Percentiles rank a stretch among this genome's conserved stretches.
Conservation (phyloP, 768 basidiomycete species). For the Podaxis sp. region DNA sequence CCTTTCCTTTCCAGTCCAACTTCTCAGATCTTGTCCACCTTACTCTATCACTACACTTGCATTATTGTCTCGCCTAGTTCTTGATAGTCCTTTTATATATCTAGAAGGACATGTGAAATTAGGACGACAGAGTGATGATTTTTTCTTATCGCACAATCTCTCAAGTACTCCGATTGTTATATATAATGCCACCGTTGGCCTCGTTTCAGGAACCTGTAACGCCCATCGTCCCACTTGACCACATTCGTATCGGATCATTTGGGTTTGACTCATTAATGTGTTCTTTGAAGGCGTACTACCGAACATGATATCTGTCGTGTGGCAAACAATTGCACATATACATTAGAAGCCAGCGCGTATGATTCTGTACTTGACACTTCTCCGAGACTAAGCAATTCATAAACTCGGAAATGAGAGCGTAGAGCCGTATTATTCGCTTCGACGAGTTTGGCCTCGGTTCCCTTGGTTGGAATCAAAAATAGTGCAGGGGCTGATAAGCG, state of each 20-base stretch:
- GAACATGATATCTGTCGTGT: not conserved
- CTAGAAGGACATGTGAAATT: too few relatives aligned
- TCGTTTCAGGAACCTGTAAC: not conserved
- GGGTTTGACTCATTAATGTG: not conserved
- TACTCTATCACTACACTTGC: too few relatives aligned
- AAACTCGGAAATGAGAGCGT: too few relatives aligned
- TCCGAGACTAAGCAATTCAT: too few relatives aligned
- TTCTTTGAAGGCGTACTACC: not conserved
- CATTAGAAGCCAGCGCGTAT: too few relatives aligned
- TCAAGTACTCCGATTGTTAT: not conserved
- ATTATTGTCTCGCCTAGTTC: too few relatives aligned
- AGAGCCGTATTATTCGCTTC: conserved; percentile 1
- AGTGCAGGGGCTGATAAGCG: not conserved
- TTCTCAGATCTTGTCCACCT: too few relatives aligned
- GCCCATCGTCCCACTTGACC: not conserved
- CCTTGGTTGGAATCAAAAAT: not conserved
- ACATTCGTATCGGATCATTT: not conserved
- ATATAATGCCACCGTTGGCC: not conserved
- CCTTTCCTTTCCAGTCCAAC: too few relatives aligned
- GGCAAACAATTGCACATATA: too few relatives aligned
- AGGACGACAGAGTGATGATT: too few relatives aligned
- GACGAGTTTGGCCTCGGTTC: not conserved
- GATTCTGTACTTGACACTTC: too few relatives aligned
- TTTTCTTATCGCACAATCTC: not conserved
- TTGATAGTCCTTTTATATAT: too few relatives aligned